phyloP scores from a whole-genome alignment of 1,139 yeast genomes.

The Blastobotrys capitulatus region DNA sequence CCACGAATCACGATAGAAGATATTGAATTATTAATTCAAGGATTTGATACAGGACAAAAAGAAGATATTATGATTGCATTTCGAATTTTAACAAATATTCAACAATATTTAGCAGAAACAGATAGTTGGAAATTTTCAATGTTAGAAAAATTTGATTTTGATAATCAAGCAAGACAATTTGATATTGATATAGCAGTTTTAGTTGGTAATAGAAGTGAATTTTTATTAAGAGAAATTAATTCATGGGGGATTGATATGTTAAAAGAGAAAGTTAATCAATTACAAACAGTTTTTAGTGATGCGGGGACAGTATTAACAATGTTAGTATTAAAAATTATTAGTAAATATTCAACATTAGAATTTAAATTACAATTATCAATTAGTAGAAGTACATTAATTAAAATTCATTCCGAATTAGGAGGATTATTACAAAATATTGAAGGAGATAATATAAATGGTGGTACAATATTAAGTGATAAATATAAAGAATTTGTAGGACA shows the following conservation, averaged over 20 bases:
- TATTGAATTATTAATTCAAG: slow-evolving; percentile 25
- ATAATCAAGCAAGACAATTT: slow-evolving; percentile 29
- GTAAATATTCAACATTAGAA: slow-evolving; percentile 28
- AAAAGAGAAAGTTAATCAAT: slow-evolving; percentile 26
- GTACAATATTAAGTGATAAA: slow-evolving; percentile 25
- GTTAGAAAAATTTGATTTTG: slow-evolving; percentile 28
- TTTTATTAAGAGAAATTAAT: slow-evolving; percentile 27
- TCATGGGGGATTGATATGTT: slow-evolving; percentile 31
- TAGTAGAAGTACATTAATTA: slow-evolving; percentile 33
- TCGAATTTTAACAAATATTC: slow-evolving; percentile 26
- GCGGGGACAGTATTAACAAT: slow-evolving; percentile 33
- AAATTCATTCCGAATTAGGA: slow-evolving; percentile 33
- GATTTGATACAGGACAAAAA: slow-evolving; percentile 23
- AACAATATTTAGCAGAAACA: slow-evolving; percentile 27
- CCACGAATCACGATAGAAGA: slow-evolving; percentile 24
- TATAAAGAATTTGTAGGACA: slow-evolving; percentile 32
- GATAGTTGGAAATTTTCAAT: slow-evolving; percentile 30
- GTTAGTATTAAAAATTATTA: slow-evolving; percentile 31
- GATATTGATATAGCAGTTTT: slow-evolving; percentile 32
- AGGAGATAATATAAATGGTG: slow-evolving; percentile 3
- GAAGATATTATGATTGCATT: slow-evolving; percentile 29
- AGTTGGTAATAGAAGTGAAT: slow-evolving; percentile 28
- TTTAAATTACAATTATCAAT: slow-evolving; percentile 31
- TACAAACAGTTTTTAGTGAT: slow-evolving; percentile 23
- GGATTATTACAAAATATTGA: slow-evolving; percentile 18